These are phyloP conservation scores for Hyaloscypha finlandica DNA, from an alignment of 495 filamentous ascomycete genomes.

Conservation along the genomic window DNA sequence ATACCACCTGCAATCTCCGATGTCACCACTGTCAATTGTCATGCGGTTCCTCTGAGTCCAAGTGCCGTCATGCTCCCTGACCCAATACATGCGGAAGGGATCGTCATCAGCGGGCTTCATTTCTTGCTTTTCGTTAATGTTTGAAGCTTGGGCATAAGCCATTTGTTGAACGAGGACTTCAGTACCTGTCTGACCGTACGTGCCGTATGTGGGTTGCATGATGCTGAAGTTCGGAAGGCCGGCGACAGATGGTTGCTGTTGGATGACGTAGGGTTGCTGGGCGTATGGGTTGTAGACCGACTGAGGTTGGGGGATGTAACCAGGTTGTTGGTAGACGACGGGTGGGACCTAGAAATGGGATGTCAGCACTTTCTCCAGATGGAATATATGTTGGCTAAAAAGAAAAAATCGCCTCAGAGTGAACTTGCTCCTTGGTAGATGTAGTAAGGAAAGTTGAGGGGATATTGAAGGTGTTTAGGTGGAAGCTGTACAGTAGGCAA, in stretches of 20 bases:
- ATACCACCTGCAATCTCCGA: conserved; percentile 51
- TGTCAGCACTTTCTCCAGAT: not conserved
- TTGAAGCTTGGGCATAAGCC: conserved; percentile 38
- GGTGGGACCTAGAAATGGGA: not conserved
- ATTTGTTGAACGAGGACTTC: conserved; percentile 26
- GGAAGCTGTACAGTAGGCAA: conserved; percentile 13
- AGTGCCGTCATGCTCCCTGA: conserved; percentile 48
- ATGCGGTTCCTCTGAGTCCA: conserved; percentile 49
- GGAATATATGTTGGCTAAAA: not conserved
- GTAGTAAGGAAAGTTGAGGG: conserved; percentile 6
- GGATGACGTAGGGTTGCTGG: conserved; percentile 13
- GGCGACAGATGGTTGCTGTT: conserved; percentile 15
- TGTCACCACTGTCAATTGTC: conserved; percentile 47
- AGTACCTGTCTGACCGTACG: conserved; percentile 20
- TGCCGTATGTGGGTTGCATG: conserved; percentile 22
- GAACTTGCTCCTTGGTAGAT: conserved; percentile 10
- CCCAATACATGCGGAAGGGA: conserved; percentile 51
- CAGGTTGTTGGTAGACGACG: conserved; percentile 13
- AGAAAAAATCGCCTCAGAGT: not conserved
- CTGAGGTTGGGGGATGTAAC: not conserved
- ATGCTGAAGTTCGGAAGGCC: conserved; percentile 19
- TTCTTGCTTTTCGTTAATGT: conserved; percentile 49
- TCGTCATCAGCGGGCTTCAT: conserved; percentile 54
- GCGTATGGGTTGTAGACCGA: not conserved
- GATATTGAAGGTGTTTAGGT: not conserved